Conservation (phyloP, 2,329 filamentous ascomycete genomes). For the Xylariaceae sp. region DNA sequence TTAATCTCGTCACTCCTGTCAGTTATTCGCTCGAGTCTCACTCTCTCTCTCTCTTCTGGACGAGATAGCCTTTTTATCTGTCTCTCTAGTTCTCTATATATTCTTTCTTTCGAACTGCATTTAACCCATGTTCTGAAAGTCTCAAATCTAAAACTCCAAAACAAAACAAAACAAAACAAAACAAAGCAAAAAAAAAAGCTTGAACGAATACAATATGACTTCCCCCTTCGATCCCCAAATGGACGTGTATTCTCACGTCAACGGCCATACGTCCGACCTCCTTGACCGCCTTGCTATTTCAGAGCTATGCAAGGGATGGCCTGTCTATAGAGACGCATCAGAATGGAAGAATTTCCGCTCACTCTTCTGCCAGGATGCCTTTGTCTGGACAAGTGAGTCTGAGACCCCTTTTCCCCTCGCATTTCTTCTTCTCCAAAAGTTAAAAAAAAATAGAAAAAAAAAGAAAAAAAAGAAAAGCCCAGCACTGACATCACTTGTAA, state of each 20-base stretch:
- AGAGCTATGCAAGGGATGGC: conserved; percentile 51
- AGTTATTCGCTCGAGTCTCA: no score
- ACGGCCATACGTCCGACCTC: conserved; percentile 37
- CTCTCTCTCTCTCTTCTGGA: no score
- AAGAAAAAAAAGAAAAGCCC: no score
- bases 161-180: neutral
- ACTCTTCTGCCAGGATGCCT: conserved; percentile 42
- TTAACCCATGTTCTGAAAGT: neutral
- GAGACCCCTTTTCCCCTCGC: neutral
- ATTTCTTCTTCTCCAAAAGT: neutral
- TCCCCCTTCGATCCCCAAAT: conserved; percentile 27
- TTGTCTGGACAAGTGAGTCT: conserved; percentile 44
- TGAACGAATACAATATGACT: conserved; percentile 21
- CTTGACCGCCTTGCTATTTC: conserved; percentile 42
- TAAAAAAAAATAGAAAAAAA: no score
- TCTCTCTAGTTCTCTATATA: no score
- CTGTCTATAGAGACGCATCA: conserved; percentile 47
- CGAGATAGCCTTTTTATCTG: no score
- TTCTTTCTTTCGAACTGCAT: no score
- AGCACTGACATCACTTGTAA: neutral
- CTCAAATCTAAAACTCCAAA: neutral
- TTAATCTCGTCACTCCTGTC: no score
- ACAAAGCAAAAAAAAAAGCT: no score
- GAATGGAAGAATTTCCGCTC: conserved; percentile 49
- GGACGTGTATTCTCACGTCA: conserved; percentile 40